These are phyloP conservation scores for Fusarium sp. DNA, from an alignment of 2,329 filamentous ascomycete genomes.

Conservation along the genomic window DNA sequence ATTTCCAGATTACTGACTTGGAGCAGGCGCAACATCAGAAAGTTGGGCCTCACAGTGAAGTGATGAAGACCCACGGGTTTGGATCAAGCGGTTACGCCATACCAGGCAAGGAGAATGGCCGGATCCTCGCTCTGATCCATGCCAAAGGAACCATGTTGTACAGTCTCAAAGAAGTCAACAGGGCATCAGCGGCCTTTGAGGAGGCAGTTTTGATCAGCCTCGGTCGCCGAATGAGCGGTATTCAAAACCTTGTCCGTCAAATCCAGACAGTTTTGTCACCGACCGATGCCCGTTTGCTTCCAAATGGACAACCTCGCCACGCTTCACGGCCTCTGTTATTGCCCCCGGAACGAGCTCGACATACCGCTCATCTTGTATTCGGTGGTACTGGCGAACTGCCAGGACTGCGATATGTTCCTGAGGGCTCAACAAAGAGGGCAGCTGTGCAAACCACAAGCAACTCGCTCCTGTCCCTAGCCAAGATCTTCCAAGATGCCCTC, in stretches of 20 bases:
- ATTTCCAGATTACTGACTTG: conserved; percentile 38
- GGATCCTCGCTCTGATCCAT: conserved; percentile 93
- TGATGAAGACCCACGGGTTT: conserved; percentile 43
- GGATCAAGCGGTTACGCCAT: conserved; percentile 78
- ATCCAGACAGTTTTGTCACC: conserved; percentile 78
- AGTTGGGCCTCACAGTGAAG: conserved; percentile 30
- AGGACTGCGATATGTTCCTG: conserved; percentile 76
- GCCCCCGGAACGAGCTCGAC: conserved; percentile 83
- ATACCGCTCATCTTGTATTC: conserved; percentile 88
- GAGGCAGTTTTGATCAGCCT: conserved; percentile 92
- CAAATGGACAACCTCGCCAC: conserved; percentile 10
- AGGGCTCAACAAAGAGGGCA: conserved; percentile 79
- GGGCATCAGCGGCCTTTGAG: conserved; percentile 90
- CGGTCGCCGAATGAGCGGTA: conserved; percentile 75
- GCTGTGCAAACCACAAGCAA: conserved; percentile 96
- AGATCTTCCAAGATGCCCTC: conserved; percentile 98
- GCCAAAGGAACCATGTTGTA: conserved; percentile 99
- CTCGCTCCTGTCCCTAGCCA: conserved; percentile 91
- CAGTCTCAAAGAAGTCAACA: conserved; percentile 82
- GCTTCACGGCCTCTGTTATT: conserved; percentile 74
- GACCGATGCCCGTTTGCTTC: conserved; percentile 18
- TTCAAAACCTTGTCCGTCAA: conserved; percentile 81
- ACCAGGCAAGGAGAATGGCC: conserved; percentile 87
- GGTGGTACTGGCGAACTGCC: conserved; percentile 80
- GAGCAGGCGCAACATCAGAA: conserved; percentile 42